Percentiles rank a stretch among this genome's conserved stretches.
These are phyloP conservation scores for Oleoguttula mirabilis DNA, from an alignment of 495 filamentous ascomycete species.

Conservation along the genomic window DNA sequence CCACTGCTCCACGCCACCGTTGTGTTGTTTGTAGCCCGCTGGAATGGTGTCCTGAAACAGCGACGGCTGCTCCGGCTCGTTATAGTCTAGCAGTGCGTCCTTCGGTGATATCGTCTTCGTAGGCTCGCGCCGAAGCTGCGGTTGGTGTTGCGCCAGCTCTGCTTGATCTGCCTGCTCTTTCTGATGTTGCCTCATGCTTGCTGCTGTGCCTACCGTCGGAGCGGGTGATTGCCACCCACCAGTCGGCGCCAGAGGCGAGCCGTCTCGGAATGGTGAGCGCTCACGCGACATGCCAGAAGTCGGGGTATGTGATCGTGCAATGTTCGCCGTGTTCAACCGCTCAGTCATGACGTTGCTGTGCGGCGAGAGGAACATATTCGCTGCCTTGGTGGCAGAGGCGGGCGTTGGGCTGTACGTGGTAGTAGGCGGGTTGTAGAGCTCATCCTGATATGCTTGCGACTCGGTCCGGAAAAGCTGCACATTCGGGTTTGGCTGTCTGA, in stretches of 20 bases:
- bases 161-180: conserved; percentile 47
- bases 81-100: conserved; percentile 78
- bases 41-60: conserved; percentile 49
- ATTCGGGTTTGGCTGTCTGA: conserved; percentile 48
- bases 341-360: conserved; percentile 57
- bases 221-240: conserved; percentile 10
- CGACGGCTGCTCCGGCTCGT: conserved; percentile 55
- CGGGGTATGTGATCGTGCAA: conserved; percentile 14
- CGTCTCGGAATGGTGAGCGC: conserved; percentile 70
- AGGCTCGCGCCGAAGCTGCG: conserved; percentile 40
- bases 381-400: conserved; percentile 26
- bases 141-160: conserved; percentile 28
- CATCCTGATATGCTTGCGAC: conserved; percentile 74
- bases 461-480: conserved; percentile 61
- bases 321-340: conserved; percentile 44
- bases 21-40: conserved; percentile 27
- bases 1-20: conserved; percentile 22
- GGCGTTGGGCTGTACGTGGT: conserved; percentile 33
- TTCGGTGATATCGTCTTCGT: conserved; percentile 93
- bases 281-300: conserved; percentile 43
- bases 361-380: conserved; percentile 34
- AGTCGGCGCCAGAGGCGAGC: conserved; percentile 49
- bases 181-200: conserved; percentile 46
- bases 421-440: conserved; percentile 64
- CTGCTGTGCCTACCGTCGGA: conserved; percentile 37